Base-by-base conservation (phyloP, 139 green algal species). In the Tetradesmus lagerheimii region DNA sequence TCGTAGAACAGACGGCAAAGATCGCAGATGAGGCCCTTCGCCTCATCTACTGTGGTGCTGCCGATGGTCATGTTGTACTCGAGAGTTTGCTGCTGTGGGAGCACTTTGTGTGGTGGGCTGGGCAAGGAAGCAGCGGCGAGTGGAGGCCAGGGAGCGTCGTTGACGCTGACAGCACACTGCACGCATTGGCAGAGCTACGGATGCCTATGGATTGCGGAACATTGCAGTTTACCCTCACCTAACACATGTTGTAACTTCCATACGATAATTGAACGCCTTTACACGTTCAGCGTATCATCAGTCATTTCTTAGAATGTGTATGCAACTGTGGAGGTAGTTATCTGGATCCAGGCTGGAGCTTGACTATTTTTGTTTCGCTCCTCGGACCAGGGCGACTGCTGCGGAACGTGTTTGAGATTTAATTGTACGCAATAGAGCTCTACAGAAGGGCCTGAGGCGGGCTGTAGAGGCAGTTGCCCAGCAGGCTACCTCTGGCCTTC, bases 1-100 rank as follows among this genome's bases (percentile, higher is more conserved):
- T 90, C 78, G 88, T 99, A 99, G 34, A 99, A 96, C 15, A 92
- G 88, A 0, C 80, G n/a, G 90, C 97, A 99, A 1, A 99, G 93
- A 50, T 99, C 96, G 62, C 91, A 93, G 31, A 99, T 96, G 9
- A 99, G 92, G 0, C 86, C n/a, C 85, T 97, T 98, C 0, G 95
- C 97, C 83, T 98, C 96, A 1, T 94, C 92, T 0, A 96, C 79
- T 29, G 50, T 81, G 5, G 41, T 86, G 29, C 8, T 71, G 20
- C 41, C 66, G 2, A 37, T 80, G 18, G 84, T 41, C 83, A 88
- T 87, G 29, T 53, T 66, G 38, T 31, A 15, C 37, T 35, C 27
- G n/a, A 29, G 37, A 82, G 29, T 82, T 27, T 47, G 76, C 35
- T 82, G 76, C 66, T 82, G 76, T 78, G 67, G 31, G 11, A 31